Base-by-base conservation (phyloP, 2,329 filamentous ascomycete genomes). In the Leptodontidium sp. region DNA sequence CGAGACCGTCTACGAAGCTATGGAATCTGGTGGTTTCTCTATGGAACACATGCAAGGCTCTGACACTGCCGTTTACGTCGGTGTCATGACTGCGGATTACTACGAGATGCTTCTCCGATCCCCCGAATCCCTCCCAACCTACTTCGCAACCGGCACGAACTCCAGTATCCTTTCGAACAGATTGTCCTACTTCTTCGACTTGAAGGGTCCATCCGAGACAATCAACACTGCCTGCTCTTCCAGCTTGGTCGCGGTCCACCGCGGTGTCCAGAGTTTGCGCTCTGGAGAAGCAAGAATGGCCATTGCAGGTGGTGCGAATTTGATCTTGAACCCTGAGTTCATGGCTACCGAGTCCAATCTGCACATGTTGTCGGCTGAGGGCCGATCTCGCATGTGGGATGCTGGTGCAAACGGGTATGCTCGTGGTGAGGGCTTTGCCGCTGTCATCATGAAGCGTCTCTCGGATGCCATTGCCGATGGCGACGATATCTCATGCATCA, bases 391-490 rank as follows among this genome's bases (percentile, higher is more conserved):
- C 86, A 7, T 75, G 73, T 75, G 72, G 73, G 71, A 74, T 67
- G 66, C 53, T 17, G 67, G 57, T 21, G 70, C 72, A 4, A 66
- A 74, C 43, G 73, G 73, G 14, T 75, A 74, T 57, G 72, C 72
- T 40, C 65, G 72, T 35, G 73, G 73, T 12, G 90, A 92, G 72
- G 90, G 88, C 0, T 81, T 87, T 43, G 87, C 84, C 0, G 82
- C 87, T 17, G 78, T 91, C 1, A 74, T 90, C 3, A 74, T 91
- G 59, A 91, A 91, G 77, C 82, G 82, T 1, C 79, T 91, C 4
- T 80, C 80, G 12, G 76, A 80, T 55, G 83, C 83, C 3, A 73
- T 91, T 11, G 79, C 80, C 11, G 86, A 88, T 72, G 86, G 86
- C 21, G 88, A 91, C 75, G 83, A 84, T 0, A 87, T 89, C 66